A percentile compares a stretch with the other conserved stretches of the same genome.
Conservation (phyloP, 2,329 filamentous ascomycete genomes). For the Zalaria sp. region DNA sequence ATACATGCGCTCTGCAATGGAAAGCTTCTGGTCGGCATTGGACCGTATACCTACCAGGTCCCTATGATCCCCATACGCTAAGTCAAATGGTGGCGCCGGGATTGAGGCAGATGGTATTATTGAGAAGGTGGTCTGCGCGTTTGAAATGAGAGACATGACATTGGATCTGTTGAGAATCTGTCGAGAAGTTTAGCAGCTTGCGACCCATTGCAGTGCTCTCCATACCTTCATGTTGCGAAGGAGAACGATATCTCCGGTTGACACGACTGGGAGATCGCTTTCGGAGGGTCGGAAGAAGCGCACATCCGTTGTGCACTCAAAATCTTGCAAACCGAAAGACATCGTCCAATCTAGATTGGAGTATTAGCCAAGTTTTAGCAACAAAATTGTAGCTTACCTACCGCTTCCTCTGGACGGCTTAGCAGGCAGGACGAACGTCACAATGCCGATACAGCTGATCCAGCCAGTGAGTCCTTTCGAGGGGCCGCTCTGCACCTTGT, state of each 20-base stretch:
- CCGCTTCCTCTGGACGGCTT: no score
- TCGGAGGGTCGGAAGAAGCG: conserved; percentile 44
- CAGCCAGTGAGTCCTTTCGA: no score
- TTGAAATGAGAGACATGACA: no score
- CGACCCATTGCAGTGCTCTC: not conserved
- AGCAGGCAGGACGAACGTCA: no score
- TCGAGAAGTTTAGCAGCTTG: no score
- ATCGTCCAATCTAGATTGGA: conserved; percentile 10
- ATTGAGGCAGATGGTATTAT: not conserved
- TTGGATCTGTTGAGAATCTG: no score
- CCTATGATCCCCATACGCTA: not conserved
- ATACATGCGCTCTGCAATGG: conserved; percentile 19
- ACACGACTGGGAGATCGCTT: conserved; percentile 23
- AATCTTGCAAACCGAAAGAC: conserved; percentile 26
- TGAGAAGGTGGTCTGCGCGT: no score
- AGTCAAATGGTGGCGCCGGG: not conserved
- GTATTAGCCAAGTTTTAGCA: no score
- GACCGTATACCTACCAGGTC: not conserved
- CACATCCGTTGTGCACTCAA: conserved; percentile 25
- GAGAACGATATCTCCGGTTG: conserved; percentile 50
- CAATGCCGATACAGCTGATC: no score
- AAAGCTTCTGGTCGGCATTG: conserved; percentile 2
- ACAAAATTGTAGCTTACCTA: no score
- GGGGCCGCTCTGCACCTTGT: no score
- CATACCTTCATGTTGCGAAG: conserved; percentile 28